These are phyloP conservation scores for Penicillium argentinense DNA, from an alignment of 495 filamentous ascomycete genomes.

Conservation along the genomic window DNA sequence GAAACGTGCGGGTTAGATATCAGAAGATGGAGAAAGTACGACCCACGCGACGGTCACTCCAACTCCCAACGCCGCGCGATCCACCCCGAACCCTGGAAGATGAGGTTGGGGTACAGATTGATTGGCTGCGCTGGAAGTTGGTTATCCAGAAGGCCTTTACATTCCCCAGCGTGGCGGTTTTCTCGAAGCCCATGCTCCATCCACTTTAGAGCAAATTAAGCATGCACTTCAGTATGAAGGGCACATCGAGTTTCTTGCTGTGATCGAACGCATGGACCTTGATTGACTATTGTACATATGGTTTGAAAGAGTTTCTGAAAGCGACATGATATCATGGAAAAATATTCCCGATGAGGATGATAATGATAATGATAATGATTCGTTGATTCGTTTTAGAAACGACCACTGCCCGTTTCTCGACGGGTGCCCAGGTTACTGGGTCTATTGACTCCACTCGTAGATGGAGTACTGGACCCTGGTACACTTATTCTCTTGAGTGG, in stretches of 20 bases:
- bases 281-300: too few species aligned
- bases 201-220: constrained; percentile 7
- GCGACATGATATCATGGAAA: not conserved
- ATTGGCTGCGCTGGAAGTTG: not conserved
- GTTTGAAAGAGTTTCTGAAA: too few species aligned
- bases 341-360: too few species aligned
- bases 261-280: not conserved
- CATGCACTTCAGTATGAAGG: constrained; percentile 14
- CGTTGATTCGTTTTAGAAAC: constrained; percentile 28
- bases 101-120: not conserved
- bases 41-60: too few species aligned
- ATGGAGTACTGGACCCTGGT: constrained; percentile 31
- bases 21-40: too few species aligned
- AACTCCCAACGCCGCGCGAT: too few species aligned
- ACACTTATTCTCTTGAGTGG: constrained; percentile 45
- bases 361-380: constrained; percentile 2
- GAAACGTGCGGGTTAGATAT: constrained; percentile 18
- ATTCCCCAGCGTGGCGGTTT: constrained; percentile 20
- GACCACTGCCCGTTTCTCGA: constrained; percentile 44
- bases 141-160: not conserved
- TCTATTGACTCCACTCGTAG: constrained; percentile 31
- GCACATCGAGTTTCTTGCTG: not conserved
- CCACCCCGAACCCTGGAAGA: too few species aligned
- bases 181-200: constrained; percentile 6
- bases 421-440: constrained; percentile 23